phyloP scores from a whole-genome alignment of 371 early-diverging fungal species.

The Enterocytospora artemiae region DNA sequence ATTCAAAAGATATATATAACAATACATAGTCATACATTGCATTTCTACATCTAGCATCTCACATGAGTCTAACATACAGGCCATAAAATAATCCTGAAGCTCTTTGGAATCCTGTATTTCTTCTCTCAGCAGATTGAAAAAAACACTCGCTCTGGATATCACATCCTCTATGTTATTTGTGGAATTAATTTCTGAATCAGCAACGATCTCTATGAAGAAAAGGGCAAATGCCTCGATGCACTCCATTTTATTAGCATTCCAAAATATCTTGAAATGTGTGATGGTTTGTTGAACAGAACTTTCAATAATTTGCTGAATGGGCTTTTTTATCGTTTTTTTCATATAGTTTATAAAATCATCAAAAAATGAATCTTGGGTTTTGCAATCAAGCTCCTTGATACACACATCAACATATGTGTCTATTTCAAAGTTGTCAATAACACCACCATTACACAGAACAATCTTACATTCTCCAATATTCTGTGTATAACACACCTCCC shows the following conservation, averaged over 20 bases:
- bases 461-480: too few relatives aligned
- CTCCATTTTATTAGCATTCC: conserved; percentile 42
- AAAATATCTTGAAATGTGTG: conserved; percentile 35
- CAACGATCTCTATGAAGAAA: conserved; percentile 36
- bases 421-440: too few relatives aligned
- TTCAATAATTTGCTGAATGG: conserved; percentile 20
- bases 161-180: not conserved
- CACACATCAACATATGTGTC: too few relatives aligned
- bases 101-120: conserved; percentile 14
- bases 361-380: conserved; percentile 36
- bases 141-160: not conserved
- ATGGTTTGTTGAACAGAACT: conserved; percentile 39
- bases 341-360: conserved; percentile 38
- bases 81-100: conserved; percentile 18
- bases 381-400: too few relatives aligned
- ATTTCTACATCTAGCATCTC: conserved; percentile 8
- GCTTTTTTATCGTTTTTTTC: not conserved
- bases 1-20: not conserved
- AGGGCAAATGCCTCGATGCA: conserved; percentile 46
- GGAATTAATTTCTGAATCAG: not conserved
- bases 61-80: not conserved
- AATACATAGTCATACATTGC: not conserved
- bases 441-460: too few relatives aligned
- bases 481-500: too few relatives aligned
- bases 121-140: conserved; percentile 21